Evolutionary conservation across 176 grass and related monocot species (phyloP).

Genomic region (Zizania latifolia): DNA sequence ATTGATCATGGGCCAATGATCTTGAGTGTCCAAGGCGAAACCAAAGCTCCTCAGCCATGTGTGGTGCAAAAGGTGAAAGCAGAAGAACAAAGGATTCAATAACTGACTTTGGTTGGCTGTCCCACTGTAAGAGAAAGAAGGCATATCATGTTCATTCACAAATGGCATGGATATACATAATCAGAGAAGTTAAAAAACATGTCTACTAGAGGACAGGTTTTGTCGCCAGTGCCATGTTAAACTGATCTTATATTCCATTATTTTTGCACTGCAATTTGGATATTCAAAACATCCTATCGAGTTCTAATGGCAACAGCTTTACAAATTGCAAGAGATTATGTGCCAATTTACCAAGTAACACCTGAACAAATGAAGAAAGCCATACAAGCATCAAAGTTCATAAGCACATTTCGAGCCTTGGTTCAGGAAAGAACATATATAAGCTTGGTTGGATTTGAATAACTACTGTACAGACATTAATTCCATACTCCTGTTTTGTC

Average conservation of each 20-base stretch:
- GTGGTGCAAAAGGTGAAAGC: constrained; percentile 86
- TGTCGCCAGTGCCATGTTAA: neutral
- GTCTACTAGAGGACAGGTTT: neutral
- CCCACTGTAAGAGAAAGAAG: constrained; percentile 55
- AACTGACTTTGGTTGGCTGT: constrained; percentile 58
- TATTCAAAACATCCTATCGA: neutral
- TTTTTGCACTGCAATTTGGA: neutral
- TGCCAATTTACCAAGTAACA: neutral
- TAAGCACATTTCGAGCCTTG: neutral
- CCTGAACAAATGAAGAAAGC: neutral
- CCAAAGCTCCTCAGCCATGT: constrained; percentile 92
- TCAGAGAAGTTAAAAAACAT: neutral
- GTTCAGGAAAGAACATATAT: neutral
- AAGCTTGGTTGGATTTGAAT: neutral
- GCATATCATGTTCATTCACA: neutral
- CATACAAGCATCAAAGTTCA: neutral
- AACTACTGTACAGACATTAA: neutral
- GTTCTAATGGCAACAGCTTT: neutral
- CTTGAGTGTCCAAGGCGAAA: constrained; percentile 68
- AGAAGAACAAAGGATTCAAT: constrained; percentile 69
- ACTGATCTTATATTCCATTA: neutral
- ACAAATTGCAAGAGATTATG: neutral
- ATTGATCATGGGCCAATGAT: constrained; percentile 66
- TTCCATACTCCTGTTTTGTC: neutral
- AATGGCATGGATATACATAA: too few species aligned